A percentile compares a stretch with the other conserved stretches of the same genome.
These are phyloP conservation scores for Astrothelium macrocarpum DNA, from an alignment of 495 filamentous ascomycete genomes.

Conservation along the genomic window DNA sequence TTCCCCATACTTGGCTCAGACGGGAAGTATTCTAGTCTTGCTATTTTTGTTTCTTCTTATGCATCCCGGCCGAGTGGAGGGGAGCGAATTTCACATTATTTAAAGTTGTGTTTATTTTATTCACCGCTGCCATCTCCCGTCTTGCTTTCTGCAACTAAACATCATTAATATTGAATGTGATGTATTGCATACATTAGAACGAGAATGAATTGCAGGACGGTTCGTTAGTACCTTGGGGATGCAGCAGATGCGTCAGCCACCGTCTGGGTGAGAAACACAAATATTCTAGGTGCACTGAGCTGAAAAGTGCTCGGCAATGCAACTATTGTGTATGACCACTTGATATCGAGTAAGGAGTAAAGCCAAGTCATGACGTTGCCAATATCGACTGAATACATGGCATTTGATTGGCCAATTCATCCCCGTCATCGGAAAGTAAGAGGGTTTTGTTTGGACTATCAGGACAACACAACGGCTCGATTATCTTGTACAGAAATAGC, in stretches of 20 bases:
- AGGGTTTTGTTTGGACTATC: not conserved
- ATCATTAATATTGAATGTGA: not conserved
- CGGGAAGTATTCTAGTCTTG: no score
- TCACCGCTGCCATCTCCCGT: not conserved
- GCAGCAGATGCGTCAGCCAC: no score
- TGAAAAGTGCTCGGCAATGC: not conserved
- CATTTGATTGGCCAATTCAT: not conserved
- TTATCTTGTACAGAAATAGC: not conserved
- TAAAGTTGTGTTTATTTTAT: not conserved
- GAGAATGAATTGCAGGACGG: not conserved
- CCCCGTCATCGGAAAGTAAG: not conserved
- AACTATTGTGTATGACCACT: not conserved
- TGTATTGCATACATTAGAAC: not conserved
- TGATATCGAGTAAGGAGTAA: not conserved
- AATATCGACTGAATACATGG: not conserved
- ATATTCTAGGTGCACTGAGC: not conserved
- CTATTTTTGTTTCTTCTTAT: not conserved
- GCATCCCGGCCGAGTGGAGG: not conserved
- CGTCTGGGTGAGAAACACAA: not conserved
- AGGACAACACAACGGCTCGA: not conserved
- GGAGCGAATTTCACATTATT: not conserved
- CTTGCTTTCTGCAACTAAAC: not conserved
- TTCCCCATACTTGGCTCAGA: no score
- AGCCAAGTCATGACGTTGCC: not conserved
- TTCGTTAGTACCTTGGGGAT: not conserved